Conservation (phyloP, 257 asterid genomes). For the Nicotiana noctiflora region DNA sequence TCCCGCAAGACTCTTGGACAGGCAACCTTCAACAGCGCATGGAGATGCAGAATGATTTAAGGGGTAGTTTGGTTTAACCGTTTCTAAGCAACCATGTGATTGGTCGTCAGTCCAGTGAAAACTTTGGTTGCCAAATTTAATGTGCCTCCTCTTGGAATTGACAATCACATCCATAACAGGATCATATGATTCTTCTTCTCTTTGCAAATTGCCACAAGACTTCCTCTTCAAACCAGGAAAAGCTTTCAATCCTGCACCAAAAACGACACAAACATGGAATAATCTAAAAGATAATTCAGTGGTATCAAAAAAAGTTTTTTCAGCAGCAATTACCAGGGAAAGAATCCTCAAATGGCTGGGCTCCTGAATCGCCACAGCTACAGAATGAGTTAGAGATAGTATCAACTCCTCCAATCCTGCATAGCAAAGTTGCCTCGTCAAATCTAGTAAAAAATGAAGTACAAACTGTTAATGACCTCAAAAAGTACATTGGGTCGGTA, state of each 20-base stretch:
- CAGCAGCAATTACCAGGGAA: conserved; percentile 22
- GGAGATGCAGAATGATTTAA: conserved; percentile 37
- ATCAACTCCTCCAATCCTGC: conserved; percentile 52
- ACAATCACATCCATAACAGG: conserved; percentile 14
- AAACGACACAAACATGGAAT: background rate
- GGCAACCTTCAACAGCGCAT: conserved; percentile 70
- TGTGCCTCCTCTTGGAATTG: conserved; percentile 37
- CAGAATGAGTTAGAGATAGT: conserved; percentile 33
- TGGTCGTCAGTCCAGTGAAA: conserved; percentile 24
- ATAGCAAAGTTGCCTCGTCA: conserved; percentile 9
- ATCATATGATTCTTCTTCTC: conserved; percentile 21
- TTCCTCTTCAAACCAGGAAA: conserved; percentile 77
- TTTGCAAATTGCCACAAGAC: conserved; percentile 26
- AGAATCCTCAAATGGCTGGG: conserved; percentile 36
- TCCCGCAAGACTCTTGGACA: conserved; percentile 74
- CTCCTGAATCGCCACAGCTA: conserved; percentile 47
- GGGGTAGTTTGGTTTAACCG: conserved; percentile 26
- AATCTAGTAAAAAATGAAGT: background rate
- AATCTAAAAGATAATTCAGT: background rate
- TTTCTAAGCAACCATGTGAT: conserved; percentile 23
- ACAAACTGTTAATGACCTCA: background rate
- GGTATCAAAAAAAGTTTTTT: background rate
- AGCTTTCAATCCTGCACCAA: conserved; percentile 44
- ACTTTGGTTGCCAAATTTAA: conserved; percentile 13
- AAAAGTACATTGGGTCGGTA: background rate